Base-by-base conservation (phyloP, 805 yeast genomes). In the Monosporozyma servazzii region DNA sequence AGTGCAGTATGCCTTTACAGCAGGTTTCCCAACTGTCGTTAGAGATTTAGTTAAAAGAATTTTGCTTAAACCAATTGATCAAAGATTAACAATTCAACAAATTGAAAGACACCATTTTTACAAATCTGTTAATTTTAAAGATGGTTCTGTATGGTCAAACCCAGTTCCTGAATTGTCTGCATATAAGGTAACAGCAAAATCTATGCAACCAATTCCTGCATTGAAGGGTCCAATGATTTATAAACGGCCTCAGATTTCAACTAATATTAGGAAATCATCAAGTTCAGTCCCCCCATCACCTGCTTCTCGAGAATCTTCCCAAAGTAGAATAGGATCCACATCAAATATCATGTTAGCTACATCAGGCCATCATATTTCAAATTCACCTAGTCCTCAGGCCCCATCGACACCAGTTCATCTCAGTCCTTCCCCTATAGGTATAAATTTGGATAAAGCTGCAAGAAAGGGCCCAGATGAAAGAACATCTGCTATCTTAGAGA, bases 1-100 rank as follows among this genome's bases (percentile, higher is more conserved):
- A 64, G 72, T 84, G 47, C 91, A 86, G 60, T 86, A 76, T 67
- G 93, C 95, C 2, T 86, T 84, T 60, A 81, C 88, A 51, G 93
- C 95, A 3, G 93, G 93, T 0, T 86, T 86, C 60, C 95, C 95
- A 5, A 74, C 78, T 65, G 71, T 84, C 13, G 62, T 84, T 3
- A 72, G 95, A 59, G 95, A 86, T 67, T 73, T 86, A 57, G 81
- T 86, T 42, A 85, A 85, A 63, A 77, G 80, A 56, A 79, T 86
- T 13, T 69, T 86, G 45, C 77, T 84, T 1, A 69, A 82, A 47
- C 78, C 78, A 53, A 89, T 91, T 4, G 75, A 76, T 8, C 79
- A 78, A 54, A 75, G 95, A 66, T 71, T 80, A 1, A 75, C 79
- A 0, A 74, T 86, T 5, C 66, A 69, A 2, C 77, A 74, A 25